Evolutionary conservation across 495 filamentous ascomycete species (phyloP).

Genomic region (Aspergillus biplanus): DNA sequence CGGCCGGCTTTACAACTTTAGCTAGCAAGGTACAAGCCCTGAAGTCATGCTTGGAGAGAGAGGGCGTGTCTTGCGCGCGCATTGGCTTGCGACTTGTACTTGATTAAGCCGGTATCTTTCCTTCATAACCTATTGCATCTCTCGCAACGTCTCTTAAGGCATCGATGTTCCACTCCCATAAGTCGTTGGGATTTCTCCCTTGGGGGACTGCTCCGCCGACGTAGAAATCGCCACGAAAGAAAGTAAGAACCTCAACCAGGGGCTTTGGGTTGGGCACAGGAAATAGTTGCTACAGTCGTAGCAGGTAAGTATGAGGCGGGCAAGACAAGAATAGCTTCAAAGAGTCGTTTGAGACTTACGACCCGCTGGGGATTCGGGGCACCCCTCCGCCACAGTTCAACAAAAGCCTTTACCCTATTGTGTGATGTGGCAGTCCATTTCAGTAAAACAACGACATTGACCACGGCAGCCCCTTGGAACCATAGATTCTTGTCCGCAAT

Average conservation of each 20-base stretch:
- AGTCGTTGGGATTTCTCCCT: constrained; percentile 11
- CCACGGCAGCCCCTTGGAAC: not conserved
- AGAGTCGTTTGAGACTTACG: constrained; percentile 1
- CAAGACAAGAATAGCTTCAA: constrained; percentile 2
- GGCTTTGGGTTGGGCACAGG: not conserved
- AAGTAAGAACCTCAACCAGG: not conserved
- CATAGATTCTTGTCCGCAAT: constrained; percentile 2
- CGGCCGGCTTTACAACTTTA: not conserved
- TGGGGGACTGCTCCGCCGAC: not conserved
- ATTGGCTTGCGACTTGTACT: not conserved
- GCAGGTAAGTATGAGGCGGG: not conserved
- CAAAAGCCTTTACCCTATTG: not conserved
- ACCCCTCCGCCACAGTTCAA: not conserved
- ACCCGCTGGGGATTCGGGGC: not conserved
- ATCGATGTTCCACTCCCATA: constrained; percentile 1
- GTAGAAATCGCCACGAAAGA: constrained; percentile 8
- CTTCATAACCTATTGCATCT: not conserved
- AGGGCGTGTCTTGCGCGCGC: not conserved
- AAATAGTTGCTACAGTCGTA: constrained; percentile 8
- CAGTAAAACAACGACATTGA: constrained; percentile 3
- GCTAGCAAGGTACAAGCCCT: not conserved
- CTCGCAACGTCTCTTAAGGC: not conserved
- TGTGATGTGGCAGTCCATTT: not conserved
- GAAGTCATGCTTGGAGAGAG: not conserved
- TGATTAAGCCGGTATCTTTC: constrained; percentile 1